phyloP scores from a whole-genome alignment of 1,139 yeast genomes.

The Candida frijolesensis region DNA sequence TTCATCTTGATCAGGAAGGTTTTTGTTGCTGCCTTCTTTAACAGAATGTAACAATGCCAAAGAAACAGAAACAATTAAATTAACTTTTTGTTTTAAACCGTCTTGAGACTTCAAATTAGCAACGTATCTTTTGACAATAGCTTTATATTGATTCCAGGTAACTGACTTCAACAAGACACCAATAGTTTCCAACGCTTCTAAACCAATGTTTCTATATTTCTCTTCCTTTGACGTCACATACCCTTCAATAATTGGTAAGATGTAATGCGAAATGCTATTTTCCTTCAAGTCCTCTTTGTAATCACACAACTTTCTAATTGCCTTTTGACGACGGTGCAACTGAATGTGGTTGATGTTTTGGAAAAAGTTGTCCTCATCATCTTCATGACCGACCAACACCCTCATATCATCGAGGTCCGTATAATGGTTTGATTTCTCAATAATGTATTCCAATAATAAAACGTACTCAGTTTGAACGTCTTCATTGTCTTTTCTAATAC shows the following conservation, averaged over 20 bases:
- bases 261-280: constrained; percentile 70
- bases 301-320: constrained; percentile 60
- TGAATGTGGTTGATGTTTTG: constrained; percentile 82
- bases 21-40: constrained; percentile 20
- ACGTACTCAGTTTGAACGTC: constrained; percentile 73
- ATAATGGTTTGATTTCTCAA: constrained; percentile 51
- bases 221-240: constrained; percentile 65
- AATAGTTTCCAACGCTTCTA: constrained; percentile 70
- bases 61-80: constrained; percentile 65
- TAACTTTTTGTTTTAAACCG: constrained; percentile 59
- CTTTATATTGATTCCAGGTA: constrained; percentile 81
- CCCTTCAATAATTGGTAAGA: constrained; percentile 83
- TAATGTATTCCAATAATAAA: constrained; percentile 62
- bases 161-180: constrained; percentile 60
- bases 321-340: constrained; percentile 81
- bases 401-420: constrained; percentile 69
- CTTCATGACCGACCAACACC: constrained; percentile 53
- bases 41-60: constrained; percentile 45
- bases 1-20: constrained; percentile 40
- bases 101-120: constrained; percentile 54
- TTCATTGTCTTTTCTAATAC: constrained; percentile 65
- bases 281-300: constrained; percentile 49
- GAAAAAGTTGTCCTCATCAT: constrained; percentile 87
- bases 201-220: constrained; percentile 69
- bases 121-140: constrained; percentile 71